These are phyloP conservation scores for Dipodascopsis tothii DNA, from an alignment of 805 yeast species.

Conservation along the genomic window DNA sequence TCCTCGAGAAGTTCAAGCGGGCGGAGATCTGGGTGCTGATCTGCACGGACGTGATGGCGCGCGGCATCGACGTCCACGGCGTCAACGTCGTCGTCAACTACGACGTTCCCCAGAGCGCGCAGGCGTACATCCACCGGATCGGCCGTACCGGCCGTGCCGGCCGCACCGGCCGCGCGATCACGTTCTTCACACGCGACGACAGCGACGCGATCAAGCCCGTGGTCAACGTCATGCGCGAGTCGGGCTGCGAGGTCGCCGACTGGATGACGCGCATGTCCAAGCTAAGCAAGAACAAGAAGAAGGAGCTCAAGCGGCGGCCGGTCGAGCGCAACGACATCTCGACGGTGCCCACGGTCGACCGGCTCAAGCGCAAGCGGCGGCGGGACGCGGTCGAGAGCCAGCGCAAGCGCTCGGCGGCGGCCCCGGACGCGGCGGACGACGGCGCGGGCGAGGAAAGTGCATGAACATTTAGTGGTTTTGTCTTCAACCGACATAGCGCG, in stretches of 20 bases:
- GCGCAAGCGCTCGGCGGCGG: no score
- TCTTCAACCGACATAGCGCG: no score
- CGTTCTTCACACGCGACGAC: constrained; percentile 91
- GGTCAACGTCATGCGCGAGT: constrained; percentile 89
- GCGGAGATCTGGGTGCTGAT: constrained; percentile 96
- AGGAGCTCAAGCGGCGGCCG: constrained; percentile 35
- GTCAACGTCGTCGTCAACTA: constrained; percentile 90
- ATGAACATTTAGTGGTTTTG: no score
- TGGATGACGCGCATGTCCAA: constrained; percentile 78
- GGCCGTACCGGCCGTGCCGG: constrained; percentile 99
- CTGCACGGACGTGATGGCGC: constrained; percentile 89
- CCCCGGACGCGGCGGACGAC: no score
- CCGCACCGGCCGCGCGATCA: constrained; percentile 74
- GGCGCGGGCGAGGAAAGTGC: no score
- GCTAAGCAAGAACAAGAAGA: constrained; percentile 50
- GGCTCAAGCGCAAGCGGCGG: constrained; percentile 21
- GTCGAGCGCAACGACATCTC: constrained; percentile 53
- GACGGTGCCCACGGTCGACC: constrained; percentile 48
- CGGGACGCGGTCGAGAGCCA: constrained; percentile 26
- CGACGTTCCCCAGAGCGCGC: constrained; percentile 91
- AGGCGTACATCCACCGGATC: constrained; percentile 92
- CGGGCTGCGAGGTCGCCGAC: constrained; percentile 58
- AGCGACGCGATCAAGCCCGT: constrained; percentile 66
- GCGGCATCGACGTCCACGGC: constrained; percentile 97
- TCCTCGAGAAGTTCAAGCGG: constrained; percentile 71